Conservation (phyloP, 2,329 filamentous ascomycete genomes). For the Fusarium napiforme region DNA sequence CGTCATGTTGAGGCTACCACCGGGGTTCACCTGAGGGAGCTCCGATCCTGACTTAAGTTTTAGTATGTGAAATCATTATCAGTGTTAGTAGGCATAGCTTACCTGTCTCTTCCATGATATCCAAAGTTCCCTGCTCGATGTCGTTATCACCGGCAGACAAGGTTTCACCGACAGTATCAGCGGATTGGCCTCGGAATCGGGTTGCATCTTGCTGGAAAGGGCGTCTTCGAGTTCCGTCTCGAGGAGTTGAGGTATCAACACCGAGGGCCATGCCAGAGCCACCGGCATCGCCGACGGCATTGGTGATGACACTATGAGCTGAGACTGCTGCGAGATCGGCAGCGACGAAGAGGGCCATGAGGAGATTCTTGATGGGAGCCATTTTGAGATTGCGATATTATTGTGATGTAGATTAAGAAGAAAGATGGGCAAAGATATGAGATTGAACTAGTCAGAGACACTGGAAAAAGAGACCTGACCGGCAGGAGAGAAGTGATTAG, state of each 20-base stretch:
- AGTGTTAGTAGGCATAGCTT: too few relatives aligned
- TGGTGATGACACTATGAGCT: slow-evolving; percentile 10
- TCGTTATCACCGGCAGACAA: slow-evolving; percentile 1
- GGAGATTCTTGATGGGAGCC: slow-evolving; percentile 13
- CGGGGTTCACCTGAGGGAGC: slow-evolving; percentile 68
- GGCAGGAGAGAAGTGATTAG: slow-evolving; percentile 2
- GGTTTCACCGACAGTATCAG: slow-evolving; percentile 9
- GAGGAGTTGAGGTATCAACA: slow-evolving; percentile 66
- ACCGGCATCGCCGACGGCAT: slow-evolving; percentile 64
- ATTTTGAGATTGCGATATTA: not conserved
- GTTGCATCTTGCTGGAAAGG: slow-evolving; percentile 73
- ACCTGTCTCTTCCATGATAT: slow-evolving; percentile 67
- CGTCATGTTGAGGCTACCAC: slow-evolving; percentile 69
- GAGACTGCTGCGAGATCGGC: slow-evolving; percentile 9
- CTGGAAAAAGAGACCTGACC: slow-evolving; percentile 7
- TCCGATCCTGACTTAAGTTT: slow-evolving; percentile 7
- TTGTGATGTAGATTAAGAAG: not conserved
- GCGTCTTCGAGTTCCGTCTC: slow-evolving; percentile 67
- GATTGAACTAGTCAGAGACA: not conserved
- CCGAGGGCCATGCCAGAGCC: slow-evolving; percentile 64
- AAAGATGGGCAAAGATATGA: not conserved
- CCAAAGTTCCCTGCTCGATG: slow-evolving; percentile 22
- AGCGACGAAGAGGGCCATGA: slow-evolving; percentile 8
- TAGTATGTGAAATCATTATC: not conserved
- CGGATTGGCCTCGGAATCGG: not conserved